Base-by-base conservation (phyloP, 208 protist species). In the Leishmania martiniquensis region DNA sequence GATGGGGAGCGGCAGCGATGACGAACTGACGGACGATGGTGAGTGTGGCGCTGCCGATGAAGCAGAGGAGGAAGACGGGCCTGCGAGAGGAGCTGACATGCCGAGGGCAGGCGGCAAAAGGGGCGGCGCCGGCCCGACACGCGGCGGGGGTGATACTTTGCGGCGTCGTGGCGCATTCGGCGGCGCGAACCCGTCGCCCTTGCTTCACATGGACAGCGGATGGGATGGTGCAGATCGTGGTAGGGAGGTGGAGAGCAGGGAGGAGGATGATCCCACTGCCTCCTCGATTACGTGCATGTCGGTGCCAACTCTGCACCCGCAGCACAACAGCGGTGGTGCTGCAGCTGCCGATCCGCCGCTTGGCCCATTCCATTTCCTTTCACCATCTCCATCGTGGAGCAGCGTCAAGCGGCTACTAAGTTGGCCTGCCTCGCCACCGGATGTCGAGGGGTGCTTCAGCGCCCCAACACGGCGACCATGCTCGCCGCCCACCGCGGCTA, bases 211-310 rank as follows among this genome's bases (percentile, higher is more conserved):
- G 20, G 25, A 1, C 47, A 25, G 17, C 68, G 20, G 15, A 4
- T 17, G 15, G 4, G 32, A 10, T 29, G 47, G 1, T 5, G 15
- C 39, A 39, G 37, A 13, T 20, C 25, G 17, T 45, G 37, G 34
- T 4, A 37, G 5, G 25, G 25, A 37, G 34, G 44, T 42, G 32
- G 25, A 17, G 47, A 52, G n/a, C 7, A 52, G 45, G 7, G 66
- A 39, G 12, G 79, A 52, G 0, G 79, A 68, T 15, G 73, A 77
- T 4, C 72, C 77, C n/a, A 75, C 79, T 1, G 54, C 71, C 49
- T 83, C 79, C 10, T 66, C 73, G 1, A 75, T 83, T 42, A 25
- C 32, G 22, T 12, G 57, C 42, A 34, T 62, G 54, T 62, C 55
- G 25, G 45, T 45, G 55, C 70, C 66, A 10, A 57, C 37, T 20